These are phyloP conservation scores for Nitzschia inconspicua DNA, from an alignment of 108 stramenopile species.

Conservation along the genomic window DNA sequence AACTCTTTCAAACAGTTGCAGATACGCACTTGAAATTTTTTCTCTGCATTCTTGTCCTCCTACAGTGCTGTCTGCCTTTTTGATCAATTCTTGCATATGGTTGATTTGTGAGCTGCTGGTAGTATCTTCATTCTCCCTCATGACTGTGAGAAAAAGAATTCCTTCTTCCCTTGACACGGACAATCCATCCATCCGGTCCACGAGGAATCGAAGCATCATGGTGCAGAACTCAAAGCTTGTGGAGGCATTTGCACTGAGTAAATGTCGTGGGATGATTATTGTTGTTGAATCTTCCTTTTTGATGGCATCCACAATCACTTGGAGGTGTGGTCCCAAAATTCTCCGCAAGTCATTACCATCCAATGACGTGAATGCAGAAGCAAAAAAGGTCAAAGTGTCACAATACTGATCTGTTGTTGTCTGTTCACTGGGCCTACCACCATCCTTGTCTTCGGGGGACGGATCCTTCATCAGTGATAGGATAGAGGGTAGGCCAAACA, in stretches of 20 bases:
- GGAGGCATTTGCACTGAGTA: slow-evolving; percentile 63
- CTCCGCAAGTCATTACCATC: slow-evolving; percentile 73
- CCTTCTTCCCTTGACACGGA: slow-evolving; percentile 2
- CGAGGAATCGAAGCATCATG: slow-evolving; percentile 70
- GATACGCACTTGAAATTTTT: slow-evolving; percentile 26
- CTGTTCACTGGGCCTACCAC: background rate
- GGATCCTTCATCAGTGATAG: slow-evolving; percentile 50
- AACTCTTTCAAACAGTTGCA: slow-evolving; percentile 58
- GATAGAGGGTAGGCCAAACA: slow-evolving; percentile 79
- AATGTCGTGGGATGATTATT: slow-evolving; percentile 76
- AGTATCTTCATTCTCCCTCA: slow-evolving; percentile 1
- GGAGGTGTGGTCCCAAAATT: slow-evolving; percentile 65
- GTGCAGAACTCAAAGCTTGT: slow-evolving; percentile 77
- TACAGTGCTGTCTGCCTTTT: slow-evolving; percentile 8
- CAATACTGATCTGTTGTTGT: slow-evolving; percentile 29
- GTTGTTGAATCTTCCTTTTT: slow-evolving; percentile 70
- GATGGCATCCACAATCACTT: slow-evolving; percentile 74
- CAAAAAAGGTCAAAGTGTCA: slow-evolving; percentile 79
- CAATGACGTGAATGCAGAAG: slow-evolving; percentile 83
- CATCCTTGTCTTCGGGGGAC: slow-evolving; percentile 4
- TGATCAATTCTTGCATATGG: slow-evolving; percentile 1
- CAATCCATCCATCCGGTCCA: slow-evolving; percentile 64
- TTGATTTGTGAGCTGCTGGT: slow-evolving; percentile 11
- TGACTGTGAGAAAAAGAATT: slow-evolving; percentile 15
- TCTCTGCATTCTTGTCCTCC: no score